phyloP scores from a whole-genome alignment of 306 rosid genomes.

The Castanospermum australe region DNA sequence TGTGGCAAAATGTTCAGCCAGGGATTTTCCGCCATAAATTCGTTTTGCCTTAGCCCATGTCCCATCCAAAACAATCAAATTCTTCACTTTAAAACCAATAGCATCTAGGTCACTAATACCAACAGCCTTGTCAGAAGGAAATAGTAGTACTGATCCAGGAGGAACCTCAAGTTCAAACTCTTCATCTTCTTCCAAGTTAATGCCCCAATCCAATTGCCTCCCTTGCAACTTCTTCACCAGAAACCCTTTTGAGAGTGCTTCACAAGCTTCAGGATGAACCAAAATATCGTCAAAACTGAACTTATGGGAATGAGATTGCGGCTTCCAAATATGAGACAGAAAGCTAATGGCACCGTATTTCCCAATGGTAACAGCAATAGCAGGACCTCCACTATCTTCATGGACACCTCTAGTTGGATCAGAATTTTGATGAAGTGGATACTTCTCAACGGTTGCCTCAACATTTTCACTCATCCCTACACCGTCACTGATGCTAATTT shows the following conservation, averaged over 20 bases:
- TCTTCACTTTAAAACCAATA: constrained; percentile 50
- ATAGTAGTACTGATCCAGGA: constrained; percentile 68
- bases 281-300: constrained; percentile 29
- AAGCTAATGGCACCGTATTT: constrained; percentile 58
- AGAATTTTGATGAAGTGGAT: neutral
- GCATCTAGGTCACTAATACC: constrained; percentile 33
- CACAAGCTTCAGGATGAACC: constrained; percentile 56
- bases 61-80: constrained; percentile 80
- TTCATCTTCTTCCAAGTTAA: constrained; percentile 46
- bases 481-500: neutral
- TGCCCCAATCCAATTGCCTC: constrained; percentile 23
- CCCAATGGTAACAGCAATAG: constrained; percentile 46
- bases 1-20: constrained; percentile 83
- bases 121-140: constrained; percentile 70
- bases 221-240: constrained; percentile 59
- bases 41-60: constrained; percentile 96
- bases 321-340: constrained; percentile 61
- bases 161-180: constrained; percentile 70
- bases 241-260: constrained; percentile 67
- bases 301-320: constrained; percentile 2
- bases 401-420: neutral
- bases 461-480: constrained; percentile 9
- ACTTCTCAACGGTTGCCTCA: too few relatives aligned
- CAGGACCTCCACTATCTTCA: constrained; percentile 26
- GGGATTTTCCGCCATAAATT: constrained; percentile 75